Base-by-base conservation (phyloP, 345 rosid genomes). In the Raphanus sativus region DNA sequence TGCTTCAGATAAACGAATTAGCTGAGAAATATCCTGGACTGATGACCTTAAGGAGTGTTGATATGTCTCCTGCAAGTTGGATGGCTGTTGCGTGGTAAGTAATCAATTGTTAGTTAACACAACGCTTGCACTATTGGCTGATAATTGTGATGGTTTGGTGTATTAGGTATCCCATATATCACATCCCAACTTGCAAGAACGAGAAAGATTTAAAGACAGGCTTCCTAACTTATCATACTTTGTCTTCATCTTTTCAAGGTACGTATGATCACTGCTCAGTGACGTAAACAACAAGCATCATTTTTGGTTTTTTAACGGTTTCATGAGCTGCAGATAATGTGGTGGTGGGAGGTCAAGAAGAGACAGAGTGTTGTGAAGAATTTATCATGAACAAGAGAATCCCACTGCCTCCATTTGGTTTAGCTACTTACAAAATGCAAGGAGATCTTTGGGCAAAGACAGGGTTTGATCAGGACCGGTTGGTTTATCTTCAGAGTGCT, bases 11-110 rank as follows among this genome's bases (percentile, higher is more conserved):
- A 36, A 80, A 58, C 10, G 82, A 86, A 77, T 70, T 90, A 69
- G 83, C 89, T 5, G 80, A 60, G 79, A 80, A 69, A 55, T 65
- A 84, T 77, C 87, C 86, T 0, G 92, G 82, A 59, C 69, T 92
- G 48, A 82, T 81, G 84, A 84, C 94, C 12, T 83, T 89, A 15
- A 85, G 83, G 79, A 91, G 89, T 68, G 84, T 87, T 8, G 93
- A 92, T 81, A 84, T 92, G 77, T 89, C 89, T n/a, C 94, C 98
- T 9, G 93, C 96, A 11, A 92, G 96, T 78, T 92, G 98, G 98
- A 88, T 92, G 90, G 87, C 96, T 13, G 87, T 92, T 73, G 88
- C 98, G 6, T 92, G 98, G 98, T 91, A 77, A 82, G 79, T 10
- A 11, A 3, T 65, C 16, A 1, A 2, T 66, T 12, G 2, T 10